Evolutionary conservation across 176 grass and related monocot species (phyloP).

Genomic region (Pontederia paniculata): DNA sequence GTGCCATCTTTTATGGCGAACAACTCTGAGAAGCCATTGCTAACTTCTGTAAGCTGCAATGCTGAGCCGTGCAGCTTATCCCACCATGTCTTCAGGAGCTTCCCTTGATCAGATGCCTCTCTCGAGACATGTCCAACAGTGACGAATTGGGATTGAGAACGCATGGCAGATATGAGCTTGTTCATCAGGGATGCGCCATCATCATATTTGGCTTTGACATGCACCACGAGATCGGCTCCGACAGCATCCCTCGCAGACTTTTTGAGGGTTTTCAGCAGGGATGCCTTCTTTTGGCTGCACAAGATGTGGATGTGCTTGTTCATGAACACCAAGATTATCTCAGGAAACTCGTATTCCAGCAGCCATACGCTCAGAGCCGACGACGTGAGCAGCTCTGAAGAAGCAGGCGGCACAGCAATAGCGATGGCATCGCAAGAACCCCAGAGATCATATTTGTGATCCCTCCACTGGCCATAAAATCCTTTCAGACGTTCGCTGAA

Average conservation of each 20-base stretch:
- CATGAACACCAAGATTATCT: conserved; percentile 81
- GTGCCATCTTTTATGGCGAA: conserved; percentile 45
- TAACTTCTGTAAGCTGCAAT: conserved; percentile 51
- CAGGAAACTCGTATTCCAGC: conserved; percentile 85
- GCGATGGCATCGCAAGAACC: conserved; percentile 56
- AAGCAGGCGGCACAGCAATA: conserved; percentile 60
- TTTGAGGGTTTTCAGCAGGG: conserved; percentile 47
- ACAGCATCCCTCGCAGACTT: conserved; percentile 62
- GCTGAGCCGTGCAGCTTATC: conserved; percentile 41
- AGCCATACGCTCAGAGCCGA: conserved; percentile 70
- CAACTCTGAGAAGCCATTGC: conserved; percentile 67
- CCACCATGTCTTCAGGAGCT: conserved; percentile 72
- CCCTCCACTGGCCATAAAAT: conserved; percentile 56
- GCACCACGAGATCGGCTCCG: conserved; percentile 56
- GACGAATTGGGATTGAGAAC: conserved; percentile 40
- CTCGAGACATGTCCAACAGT: conserved; percentile 61
- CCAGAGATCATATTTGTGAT: conserved; percentile 50
- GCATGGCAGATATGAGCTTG: conserved; percentile 40
- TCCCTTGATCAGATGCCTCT: conserved; percentile 78
- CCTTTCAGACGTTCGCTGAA: conserved; percentile 53
- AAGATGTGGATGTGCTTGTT: conserved; percentile 59
- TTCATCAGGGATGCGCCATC: conserved; percentile 65
- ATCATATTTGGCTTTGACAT: conserved; percentile 66
- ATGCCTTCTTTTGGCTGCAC: conserved; percentile 75
- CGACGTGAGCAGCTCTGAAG: conserved; percentile 68